Conservation (phyloP, 345 rosid species). For the Eucalyptus rudis region DNA sequence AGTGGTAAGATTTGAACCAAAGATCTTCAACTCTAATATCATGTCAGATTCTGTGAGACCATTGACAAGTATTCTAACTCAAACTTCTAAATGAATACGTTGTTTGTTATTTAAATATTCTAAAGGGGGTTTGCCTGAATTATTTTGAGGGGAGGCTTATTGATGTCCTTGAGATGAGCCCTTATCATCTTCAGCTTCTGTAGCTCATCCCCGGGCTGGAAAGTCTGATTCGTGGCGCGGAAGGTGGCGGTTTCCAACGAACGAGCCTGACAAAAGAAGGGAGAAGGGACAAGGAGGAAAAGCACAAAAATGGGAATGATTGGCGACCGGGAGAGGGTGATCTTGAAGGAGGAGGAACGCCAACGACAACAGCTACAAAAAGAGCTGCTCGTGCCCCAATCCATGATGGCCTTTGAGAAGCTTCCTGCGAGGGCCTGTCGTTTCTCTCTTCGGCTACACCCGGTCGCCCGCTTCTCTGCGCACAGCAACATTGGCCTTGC, state of each 20-base stretch:
- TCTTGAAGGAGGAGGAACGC: background rate
- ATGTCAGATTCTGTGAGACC: no score
- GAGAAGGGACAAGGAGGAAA: conserved; percentile 32
- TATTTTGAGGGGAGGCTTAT: conserved; percentile 79
- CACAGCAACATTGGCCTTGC: conserved; percentile 13
- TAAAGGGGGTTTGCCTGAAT: conserved; percentile 42
- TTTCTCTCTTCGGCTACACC: background rate
- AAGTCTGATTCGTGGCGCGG: conserved; percentile 39
- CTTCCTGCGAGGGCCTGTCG: background rate
- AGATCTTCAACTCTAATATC: no score
- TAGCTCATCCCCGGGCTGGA: conserved; percentile 56
- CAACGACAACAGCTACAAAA: background rate
- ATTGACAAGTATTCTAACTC: no score
- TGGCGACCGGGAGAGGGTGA: background rate
- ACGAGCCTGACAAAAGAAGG: conserved; percentile 28
- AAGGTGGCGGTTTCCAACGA: conserved; percentile 15
- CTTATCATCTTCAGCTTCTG: conserved; percentile 39
- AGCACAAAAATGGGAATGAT: conserved; percentile 20
- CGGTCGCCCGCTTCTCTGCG: background rate
- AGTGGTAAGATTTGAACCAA: background rate
- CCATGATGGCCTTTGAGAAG: conserved; percentile 1
- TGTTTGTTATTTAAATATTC: no score
- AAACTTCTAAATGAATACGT: no score
- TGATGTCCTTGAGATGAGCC: conserved; percentile 55
- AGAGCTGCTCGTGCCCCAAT: background rate